A percentile compares a stretch with the other conserved stretches of the same genome.
These are phyloP conservation scores for Ceratocystis lukuohia DNA, from an alignment of 2,329 filamentous ascomycete species.

Conservation along the genomic window DNA sequence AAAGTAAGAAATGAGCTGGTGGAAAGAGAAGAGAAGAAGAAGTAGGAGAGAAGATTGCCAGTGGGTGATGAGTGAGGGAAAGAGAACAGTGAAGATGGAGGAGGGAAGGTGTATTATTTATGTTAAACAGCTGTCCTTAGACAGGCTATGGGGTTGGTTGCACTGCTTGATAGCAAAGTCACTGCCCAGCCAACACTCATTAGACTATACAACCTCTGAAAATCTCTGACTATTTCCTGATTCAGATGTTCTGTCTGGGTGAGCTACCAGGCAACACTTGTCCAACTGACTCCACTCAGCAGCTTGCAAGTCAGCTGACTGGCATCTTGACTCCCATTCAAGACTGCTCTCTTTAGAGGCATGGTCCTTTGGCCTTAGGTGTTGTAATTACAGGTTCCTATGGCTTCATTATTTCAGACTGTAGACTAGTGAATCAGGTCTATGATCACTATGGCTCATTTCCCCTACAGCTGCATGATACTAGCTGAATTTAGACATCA, in stretches of 20 bases:
- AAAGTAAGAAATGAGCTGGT: neutral
- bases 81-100: neutral
- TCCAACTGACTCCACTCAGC: neutral
- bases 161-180: neutral
- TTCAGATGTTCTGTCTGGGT: neutral
- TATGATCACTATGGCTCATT: too few species aligned
- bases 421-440: too few species aligned
- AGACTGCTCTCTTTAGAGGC: too few species aligned
- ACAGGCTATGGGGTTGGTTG: neutral
- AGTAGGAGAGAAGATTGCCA: neutral
- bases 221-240: neutral
- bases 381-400: too few species aligned
- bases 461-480: too few species aligned
- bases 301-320: too few species aligned
- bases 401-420: too few species aligned
- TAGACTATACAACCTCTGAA: neutral
- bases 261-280: neutral
- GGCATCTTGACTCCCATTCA: too few species aligned
- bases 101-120: constrained; percentile 2
- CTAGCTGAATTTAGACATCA: too few species aligned
- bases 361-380: too few species aligned
- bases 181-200: neutral
- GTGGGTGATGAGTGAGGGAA: constrained; percentile 12
- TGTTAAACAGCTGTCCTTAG: neutral
- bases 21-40: too few species aligned